Conservation (phyloP, 83 land plant genomes). For the Diphasiastrum complanatum region DNA sequence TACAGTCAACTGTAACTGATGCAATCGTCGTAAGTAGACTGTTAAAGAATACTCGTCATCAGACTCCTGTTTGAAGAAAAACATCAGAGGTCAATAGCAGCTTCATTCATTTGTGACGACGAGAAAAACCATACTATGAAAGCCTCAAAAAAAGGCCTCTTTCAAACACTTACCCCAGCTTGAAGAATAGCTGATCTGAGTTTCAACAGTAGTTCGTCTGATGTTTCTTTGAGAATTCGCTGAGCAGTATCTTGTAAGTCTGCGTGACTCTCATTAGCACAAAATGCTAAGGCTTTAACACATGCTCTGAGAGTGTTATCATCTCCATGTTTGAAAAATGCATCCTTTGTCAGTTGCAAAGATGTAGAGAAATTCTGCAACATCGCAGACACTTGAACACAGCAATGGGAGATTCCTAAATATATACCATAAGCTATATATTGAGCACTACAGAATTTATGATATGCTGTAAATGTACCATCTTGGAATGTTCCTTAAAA, state of each 20-base stretch:
- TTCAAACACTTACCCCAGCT: slow-evolving; percentile 45
- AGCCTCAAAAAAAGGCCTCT: background rate
- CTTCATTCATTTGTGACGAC: too few species aligned
- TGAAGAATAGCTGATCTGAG: slow-evolving; percentile 64
- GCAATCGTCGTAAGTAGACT: slow-evolving; percentile 71
- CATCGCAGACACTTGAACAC: background rate
- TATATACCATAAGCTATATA: too few species aligned
- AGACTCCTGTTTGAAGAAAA: slow-evolving; percentile 38
- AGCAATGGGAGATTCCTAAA: too few species aligned
- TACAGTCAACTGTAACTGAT: slow-evolving; percentile 71
- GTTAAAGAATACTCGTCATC: slow-evolving; percentile 89
- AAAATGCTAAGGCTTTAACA: slow-evolving; percentile 60
- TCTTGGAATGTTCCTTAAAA: too few species aligned
- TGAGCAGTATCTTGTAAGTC: slow-evolving; percentile 78
- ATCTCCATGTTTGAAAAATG: slow-evolving; percentile 94
- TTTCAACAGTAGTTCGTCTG: slow-evolving; percentile 66
- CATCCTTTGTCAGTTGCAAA: slow-evolving; percentile 65
- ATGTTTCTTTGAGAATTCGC: slow-evolving; percentile 65
- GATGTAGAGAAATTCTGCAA: slow-evolving; percentile 16
- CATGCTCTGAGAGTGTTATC: slow-evolving; percentile 70
- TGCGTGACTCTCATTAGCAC: slow-evolving; percentile 72
- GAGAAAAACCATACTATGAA: too few species aligned
- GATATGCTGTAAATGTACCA: too few species aligned
- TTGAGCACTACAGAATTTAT: too few species aligned
- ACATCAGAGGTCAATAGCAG: too few species aligned